Evolutionary conservation across 179 eudicot species (phyloP).

Genomic region (Gypsophila paniculata): DNA sequence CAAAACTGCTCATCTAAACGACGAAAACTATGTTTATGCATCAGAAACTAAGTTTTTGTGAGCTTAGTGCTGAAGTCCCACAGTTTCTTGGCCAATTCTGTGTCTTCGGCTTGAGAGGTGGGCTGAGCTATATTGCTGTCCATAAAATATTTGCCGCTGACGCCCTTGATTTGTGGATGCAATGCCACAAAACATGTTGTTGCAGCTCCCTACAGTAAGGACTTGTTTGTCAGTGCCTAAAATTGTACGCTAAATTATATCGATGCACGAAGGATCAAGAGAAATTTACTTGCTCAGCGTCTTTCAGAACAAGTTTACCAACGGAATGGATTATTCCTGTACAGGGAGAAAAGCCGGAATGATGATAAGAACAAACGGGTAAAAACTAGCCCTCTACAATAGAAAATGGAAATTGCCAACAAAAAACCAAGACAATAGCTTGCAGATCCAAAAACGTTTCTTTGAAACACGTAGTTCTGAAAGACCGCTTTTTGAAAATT

Average conservation of each 20-base stretch:
- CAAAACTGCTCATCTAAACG: neutral
- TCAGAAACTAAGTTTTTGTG: slow-evolving; percentile 9
- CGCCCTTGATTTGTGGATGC: slow-evolving; percentile 42
- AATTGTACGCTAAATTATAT: neutral
- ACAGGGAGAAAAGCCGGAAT: slow-evolving; percentile 10
- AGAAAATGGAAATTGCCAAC: neutral
- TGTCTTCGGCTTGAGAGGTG: slow-evolving; percentile 31
- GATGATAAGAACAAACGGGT: slow-evolving; percentile 12
- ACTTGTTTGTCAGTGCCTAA: neutral
- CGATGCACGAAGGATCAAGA: slow-evolving; percentile 11
- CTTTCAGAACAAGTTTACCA: slow-evolving; percentile 59
- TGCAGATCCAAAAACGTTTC: neutral
- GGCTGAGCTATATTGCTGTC: slow-evolving; percentile 40
- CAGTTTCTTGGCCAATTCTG: slow-evolving; percentile 33
- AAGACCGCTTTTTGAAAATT: no score
- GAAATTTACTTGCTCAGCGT: slow-evolving; percentile 52
- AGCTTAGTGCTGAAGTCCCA: slow-evolving; percentile 40
- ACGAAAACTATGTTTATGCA: neutral
- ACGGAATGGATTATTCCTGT: slow-evolving; percentile 49
- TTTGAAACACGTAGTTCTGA: no score
- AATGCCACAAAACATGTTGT: slow-evolving; percentile 44
- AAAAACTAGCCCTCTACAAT: neutral
- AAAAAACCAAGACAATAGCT: neutral
- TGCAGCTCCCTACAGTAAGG: slow-evolving; percentile 37
- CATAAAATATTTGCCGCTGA: slow-evolving; percentile 40